Conservation (phyloP, 2,329 filamentous ascomycete genomes). For the Scytalidium lignicola region DNA sequence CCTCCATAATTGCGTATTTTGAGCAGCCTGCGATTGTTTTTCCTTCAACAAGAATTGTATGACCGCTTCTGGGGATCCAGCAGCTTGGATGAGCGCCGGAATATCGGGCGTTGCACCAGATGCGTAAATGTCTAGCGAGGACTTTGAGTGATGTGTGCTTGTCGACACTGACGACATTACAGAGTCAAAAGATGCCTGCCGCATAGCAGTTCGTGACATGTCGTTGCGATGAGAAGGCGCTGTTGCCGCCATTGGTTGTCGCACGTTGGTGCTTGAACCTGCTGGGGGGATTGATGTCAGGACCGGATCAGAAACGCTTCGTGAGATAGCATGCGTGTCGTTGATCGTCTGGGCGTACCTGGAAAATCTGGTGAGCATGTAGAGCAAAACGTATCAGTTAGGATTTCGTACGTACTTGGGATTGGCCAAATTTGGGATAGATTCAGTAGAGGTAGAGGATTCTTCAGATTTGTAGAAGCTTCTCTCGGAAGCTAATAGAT, state of each 20-base stretch:
- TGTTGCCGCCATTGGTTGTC: conserved; percentile 23
- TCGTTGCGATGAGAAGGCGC: conserved; percentile 22
- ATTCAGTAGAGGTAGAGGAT: conserved; percentile 13
- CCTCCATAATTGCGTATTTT: conserved; percentile 91
- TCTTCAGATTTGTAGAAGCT: conserved; percentile 25
- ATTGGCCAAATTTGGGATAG: conserved; percentile 11
- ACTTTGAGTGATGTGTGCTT: conserved; percentile 52
- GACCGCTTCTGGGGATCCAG: conserved; percentile 83
- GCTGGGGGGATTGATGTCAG: conserved; percentile 16
- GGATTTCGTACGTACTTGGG: conserved; percentile 15
- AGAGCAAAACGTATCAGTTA: background rate
- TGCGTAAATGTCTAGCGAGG: conserved; percentile 44
- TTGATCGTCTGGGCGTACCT: conserved; percentile 18
- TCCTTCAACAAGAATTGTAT: conserved; percentile 87
- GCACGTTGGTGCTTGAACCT: conserved; percentile 15
- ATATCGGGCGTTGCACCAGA: conserved; percentile 66
- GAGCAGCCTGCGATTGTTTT: conserved; percentile 80
- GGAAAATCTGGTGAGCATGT: conserved; percentile 2
- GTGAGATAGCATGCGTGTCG: conserved; percentile 25
- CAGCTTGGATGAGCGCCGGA: conserved; percentile 70
- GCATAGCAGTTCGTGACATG: conserved; percentile 39
- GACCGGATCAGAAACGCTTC: conserved; percentile 29
- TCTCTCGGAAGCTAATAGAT: conserved; percentile 28
- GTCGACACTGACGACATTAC: conserved; percentile 75
- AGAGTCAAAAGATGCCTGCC: conserved; percentile 89